Base-by-base conservation (phyloP, 2,329 filamentous ascomycete species). In the Trichophyton rubrum region DNA sequence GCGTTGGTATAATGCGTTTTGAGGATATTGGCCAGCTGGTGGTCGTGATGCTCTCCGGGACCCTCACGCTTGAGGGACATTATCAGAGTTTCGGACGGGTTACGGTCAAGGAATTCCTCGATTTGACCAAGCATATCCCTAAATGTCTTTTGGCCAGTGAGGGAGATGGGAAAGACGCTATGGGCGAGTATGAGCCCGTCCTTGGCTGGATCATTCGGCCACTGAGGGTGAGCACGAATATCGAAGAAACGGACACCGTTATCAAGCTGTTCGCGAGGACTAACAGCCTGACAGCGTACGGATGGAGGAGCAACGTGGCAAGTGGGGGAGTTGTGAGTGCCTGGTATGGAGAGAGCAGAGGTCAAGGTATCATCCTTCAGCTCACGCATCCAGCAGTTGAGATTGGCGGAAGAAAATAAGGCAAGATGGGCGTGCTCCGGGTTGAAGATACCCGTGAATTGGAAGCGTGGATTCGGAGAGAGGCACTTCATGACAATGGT, bases 171-270 rank as follows among this genome's bases (percentile, higher is more conserved):
- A 71, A 97, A 97, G 24, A 84, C 89, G 68, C 87, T 85, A 77
- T 99, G 93, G 3, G 97, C 92, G 33, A 99, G 87, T 59, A 85
- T 78, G 15, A 97, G 80, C 45, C 83, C 80, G 70, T 89, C 84
- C 65, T 83, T 82, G 63, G 79, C 78, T 0, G 75, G 71, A 59
- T 87, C 79, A 1, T 80, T 76, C 1, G 83, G 79, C 59, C 77
- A 77, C 33, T 80, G 77, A 1, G 84, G 84, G 67, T 88, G 85
- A 0, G 96, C 87, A 58, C 93, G 85, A 64, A 99, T 83, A 71
- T 99, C 93, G 66, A 99, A 85, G 79, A 96, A 97, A 58, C 93
- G 89, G 53, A 97, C 87, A 30, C 93, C 93, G 71, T 96, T 92
- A 61, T 85, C 79, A 30, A 99, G 83, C 74, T 99, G 93, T 59